Percentiles rank a stretch among this genome's conserved stretches.
Evolutionary conservation across 73 alveolate species (phyloP).

Genomic region (Paramecium biaurelia): DNA sequence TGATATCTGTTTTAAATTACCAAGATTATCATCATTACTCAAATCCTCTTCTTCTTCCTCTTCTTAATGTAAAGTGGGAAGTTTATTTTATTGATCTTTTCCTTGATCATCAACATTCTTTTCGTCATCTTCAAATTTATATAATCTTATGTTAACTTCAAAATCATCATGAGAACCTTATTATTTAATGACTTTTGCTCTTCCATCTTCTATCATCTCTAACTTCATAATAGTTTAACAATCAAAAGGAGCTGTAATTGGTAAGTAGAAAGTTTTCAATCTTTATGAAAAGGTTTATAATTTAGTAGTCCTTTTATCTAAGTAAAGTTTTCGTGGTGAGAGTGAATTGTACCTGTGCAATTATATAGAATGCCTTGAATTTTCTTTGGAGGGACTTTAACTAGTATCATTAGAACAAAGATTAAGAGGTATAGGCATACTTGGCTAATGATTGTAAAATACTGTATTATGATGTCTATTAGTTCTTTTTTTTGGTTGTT

Average conservation of each 20-base stretch:
- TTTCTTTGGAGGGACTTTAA: neutral
- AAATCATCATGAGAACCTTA: slow-evolving; percentile 21
- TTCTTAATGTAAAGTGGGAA: neutral
- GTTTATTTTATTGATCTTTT: neutral
- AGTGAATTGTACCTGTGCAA: neutral
- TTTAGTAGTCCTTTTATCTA: neutral
- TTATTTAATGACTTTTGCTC: neutral
- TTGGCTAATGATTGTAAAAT: neutral
- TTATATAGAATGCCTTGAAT: neutral
- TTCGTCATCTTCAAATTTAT: neutral
- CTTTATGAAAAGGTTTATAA: neutral
- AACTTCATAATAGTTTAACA: neutral
- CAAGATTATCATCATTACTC: neutral
- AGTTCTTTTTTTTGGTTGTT: neutral
- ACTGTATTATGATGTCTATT: slow-evolving; percentile 3
- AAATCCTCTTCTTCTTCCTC: neutral
- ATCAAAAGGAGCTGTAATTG: neutral
- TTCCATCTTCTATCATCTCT: neutral
- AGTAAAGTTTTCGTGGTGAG: neutral
- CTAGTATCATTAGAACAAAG: neutral
- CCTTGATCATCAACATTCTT: neutral
- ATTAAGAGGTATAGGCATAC: neutral
- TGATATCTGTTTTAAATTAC: neutral
- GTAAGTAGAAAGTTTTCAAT: neutral
- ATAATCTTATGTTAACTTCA: neutral